Conservation (phyloP, 768 basidiomycete genomes). For the Psilocybe azurescens region DNA sequence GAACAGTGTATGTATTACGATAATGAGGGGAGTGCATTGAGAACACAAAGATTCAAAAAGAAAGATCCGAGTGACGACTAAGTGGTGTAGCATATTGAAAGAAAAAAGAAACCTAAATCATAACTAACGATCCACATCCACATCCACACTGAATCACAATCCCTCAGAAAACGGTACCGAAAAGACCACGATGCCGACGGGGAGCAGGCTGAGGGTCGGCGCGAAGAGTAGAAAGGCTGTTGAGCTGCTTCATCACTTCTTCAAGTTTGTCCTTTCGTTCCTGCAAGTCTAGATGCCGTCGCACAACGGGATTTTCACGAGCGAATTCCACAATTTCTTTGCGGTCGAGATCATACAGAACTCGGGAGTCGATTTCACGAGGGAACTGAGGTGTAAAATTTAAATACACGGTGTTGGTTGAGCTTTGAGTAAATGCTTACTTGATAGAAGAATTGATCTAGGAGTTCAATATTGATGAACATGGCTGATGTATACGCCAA, state of each 20-base stretch:
- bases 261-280: conserved; percentile 98
- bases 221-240: conserved; percentile 87
- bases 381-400: conserved; percentile 69
- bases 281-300: conserved; percentile 90
- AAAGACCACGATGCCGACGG: conserved; percentile 78
- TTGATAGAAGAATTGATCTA: conserved; percentile 99
- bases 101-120: conserved; percentile 2
- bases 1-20: conserved; percentile 4
- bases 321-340: conserved; percentile 91
- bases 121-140: conserved; percentile 7
- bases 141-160: background rate
- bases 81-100: conserved; percentile 11
- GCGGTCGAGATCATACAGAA: conserved; percentile 93
- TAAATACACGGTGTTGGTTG: conserved; percentile 2
- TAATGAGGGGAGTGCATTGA: conserved; percentile 19
- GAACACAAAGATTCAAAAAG: conserved; percentile 3
- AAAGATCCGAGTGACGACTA: conserved; percentile 18
- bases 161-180: conserved; percentile 70
- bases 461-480: conserved; percentile 98
- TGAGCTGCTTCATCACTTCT: conserved; percentile 96
- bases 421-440: conserved; percentile 43
- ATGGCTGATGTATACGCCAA: conserved; percentile 94
- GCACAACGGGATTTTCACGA: conserved; percentile 90
- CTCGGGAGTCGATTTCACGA: conserved; percentile 92
- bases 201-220: conserved; percentile 78